These are phyloP conservation scores for Tolypocladium paradoxum DNA, from an alignment of 2,329 filamentous ascomycete species.

Conservation along the genomic window DNA sequence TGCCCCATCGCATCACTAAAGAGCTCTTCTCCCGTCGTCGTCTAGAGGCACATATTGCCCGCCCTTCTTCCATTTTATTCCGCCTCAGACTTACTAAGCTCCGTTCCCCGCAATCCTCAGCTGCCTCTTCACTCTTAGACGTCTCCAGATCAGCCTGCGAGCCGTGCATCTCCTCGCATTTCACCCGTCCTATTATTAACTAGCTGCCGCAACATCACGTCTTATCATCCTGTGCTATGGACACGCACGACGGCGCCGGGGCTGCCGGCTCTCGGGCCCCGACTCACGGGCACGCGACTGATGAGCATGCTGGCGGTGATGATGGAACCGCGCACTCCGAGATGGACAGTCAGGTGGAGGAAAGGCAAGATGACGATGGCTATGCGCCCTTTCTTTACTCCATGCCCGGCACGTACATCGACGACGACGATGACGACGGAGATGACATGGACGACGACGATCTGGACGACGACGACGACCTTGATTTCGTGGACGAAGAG, in stretches of 20 bases:
- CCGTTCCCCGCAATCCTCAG: neutral
- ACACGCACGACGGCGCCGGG: neutral
- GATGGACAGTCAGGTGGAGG: neutral
- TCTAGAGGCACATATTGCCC: neutral
- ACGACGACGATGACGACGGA: slow-evolving; percentile 10
- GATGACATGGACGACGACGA: slow-evolving; percentile 13
- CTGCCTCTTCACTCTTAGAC: neutral
- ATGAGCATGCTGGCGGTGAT: neutral
- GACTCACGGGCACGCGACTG: neutral
- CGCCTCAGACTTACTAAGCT: neutral
- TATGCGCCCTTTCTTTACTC: neutral
- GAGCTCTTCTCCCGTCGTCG: neutral
- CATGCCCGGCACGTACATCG: slow-evolving; percentile 3
- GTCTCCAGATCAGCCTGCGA: neutral
- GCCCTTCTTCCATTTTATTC: neutral
- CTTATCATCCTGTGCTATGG: neutral
- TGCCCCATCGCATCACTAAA: neutral
- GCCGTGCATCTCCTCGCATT: neutral
- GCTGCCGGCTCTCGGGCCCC: neutral
- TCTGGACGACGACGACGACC: slow-evolving; percentile 10
- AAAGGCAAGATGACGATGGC: neutral
- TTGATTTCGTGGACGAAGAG: slow-evolving; percentile 2
- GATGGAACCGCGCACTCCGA: neutral
- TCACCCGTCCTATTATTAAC: neutral
- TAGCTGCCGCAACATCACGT: neutral